These are phyloP conservation scores for Yarrowia galli DNA, from an alignment of 1,139 yeast species.

Conservation along the genomic window DNA sequence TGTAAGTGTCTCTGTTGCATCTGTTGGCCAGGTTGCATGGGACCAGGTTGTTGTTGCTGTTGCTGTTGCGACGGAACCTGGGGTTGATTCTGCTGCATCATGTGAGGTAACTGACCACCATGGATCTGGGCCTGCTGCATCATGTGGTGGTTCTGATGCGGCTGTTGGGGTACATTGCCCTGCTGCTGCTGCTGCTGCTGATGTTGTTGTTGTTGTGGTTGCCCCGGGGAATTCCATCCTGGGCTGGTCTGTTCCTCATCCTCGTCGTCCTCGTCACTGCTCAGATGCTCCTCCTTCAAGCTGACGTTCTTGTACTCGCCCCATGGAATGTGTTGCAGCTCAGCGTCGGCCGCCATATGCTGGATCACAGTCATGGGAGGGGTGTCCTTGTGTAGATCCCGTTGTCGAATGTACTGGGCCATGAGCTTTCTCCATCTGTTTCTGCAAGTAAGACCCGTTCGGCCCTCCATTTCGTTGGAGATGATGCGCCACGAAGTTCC, in stretches of 20 bases:
- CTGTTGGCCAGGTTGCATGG: constrained; percentile 3
- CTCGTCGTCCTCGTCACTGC: constrained; percentile 30
- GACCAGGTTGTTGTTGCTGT: constrained; percentile 35
- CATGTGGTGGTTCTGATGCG: constrained; percentile 31
- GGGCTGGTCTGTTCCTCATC: constrained; percentile 39
- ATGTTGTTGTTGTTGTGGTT: constrained; percentile 38
- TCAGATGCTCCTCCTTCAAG: constrained; percentile 31
- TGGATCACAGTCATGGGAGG: constrained; percentile 40
- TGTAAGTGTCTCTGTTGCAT: constrained; percentile 31
- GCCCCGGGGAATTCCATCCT: constrained; percentile 39
- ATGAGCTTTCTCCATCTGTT: constrained; percentile 91
- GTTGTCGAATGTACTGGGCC: constrained; percentile 66
- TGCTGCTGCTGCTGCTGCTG: constrained; percentile 38
- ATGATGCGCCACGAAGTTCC: constrained; percentile 96
- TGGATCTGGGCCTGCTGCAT: constrained; percentile 25
- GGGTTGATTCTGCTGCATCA: constrained; percentile 36
- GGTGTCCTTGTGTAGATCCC: constrained; percentile 50
- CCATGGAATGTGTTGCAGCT: constrained; percentile 42
- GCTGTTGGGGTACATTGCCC: constrained; percentile 7
- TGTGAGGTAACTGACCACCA: constrained; percentile 34
- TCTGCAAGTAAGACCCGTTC: constrained; percentile 90
- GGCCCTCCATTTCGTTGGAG: constrained; percentile 70
- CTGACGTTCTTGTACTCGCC: constrained; percentile 15
- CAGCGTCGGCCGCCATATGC: constrained; percentile 41
- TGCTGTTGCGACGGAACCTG: constrained; percentile 38